Percentiles rank a stretch among this genome's conserved stretches.
Evolutionary conservation across 108 stramenopile species (phyloP).

Genomic region (Thalassiosira profunda): DNA sequence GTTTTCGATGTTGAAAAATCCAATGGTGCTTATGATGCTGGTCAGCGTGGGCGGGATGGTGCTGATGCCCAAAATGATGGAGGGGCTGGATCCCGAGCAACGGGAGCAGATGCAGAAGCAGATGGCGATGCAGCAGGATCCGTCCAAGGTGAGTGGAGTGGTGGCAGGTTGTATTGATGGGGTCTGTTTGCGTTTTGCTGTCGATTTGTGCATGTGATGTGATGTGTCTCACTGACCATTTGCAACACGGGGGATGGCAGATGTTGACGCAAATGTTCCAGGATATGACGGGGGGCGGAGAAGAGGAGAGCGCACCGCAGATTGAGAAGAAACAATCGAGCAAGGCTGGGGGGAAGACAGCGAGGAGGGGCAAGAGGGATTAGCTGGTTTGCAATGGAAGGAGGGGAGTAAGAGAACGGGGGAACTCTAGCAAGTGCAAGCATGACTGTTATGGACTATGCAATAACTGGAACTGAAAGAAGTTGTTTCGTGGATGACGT

Average conservation of each 20-base stretch:
- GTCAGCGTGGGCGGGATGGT: constrained; percentile 77
- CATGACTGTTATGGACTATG: too few relatives aligned
- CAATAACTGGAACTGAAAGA: too few relatives aligned
- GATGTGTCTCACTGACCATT: too few relatives aligned
- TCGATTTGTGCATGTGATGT: too few relatives aligned
- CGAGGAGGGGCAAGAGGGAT: constrained; percentile 45
- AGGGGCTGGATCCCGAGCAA: constrained; percentile 87
- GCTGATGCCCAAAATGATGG: constrained; percentile 93
- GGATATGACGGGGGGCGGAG: constrained; percentile 58
- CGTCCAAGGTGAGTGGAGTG: constrained; percentile 73
- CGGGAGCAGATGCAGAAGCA: constrained; percentile 86
- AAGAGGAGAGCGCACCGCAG: constrained; percentile 29
- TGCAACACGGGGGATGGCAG: too few relatives aligned
- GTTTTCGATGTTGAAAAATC: constrained; percentile 83
- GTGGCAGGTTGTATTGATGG: too few relatives aligned
- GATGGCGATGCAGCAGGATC: constrained; percentile 89
- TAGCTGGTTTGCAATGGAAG: too few relatives aligned
- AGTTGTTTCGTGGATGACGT: too few relatives aligned
- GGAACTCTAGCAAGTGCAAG: too few relatives aligned
- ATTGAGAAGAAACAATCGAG: constrained; percentile 42
- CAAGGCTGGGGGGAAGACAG: constrained; percentile 54
- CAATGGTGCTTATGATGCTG: constrained; percentile 91
- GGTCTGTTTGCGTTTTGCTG: too few relatives aligned
- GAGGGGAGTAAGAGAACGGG: too few relatives aligned
- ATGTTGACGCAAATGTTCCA: constrained; percentile 80